Evolutionary conservation across 2,329 filamentous ascomycete genomes (phyloP).

Genomic region (Elsinoe fawcettii): DNA sequence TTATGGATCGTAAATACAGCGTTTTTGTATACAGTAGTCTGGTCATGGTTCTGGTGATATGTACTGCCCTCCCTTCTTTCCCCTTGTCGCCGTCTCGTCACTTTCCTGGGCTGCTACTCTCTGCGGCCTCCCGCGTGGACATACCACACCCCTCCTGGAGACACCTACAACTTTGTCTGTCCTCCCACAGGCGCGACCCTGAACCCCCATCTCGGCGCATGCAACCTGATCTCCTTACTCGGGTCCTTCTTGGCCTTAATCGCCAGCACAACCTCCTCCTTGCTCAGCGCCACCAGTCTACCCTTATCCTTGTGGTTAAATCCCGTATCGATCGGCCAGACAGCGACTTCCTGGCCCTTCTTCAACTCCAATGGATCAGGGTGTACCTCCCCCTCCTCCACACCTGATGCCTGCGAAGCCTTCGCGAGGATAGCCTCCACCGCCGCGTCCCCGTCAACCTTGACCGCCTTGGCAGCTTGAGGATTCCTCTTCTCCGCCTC

Average conservation of each 20-base stretch:
- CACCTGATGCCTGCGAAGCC: constrained; percentile 46
- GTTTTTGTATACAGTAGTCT: neutral
- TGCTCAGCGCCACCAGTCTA: constrained; percentile 44
- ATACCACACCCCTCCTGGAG: neutral
- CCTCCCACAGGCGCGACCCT: constrained; percentile 34
- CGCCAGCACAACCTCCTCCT: constrained; percentile 53
- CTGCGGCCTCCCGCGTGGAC: too few species aligned
- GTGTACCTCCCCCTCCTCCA: constrained; percentile 46
- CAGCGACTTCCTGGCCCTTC: constrained; percentile 47
- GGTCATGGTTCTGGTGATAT: neutral
- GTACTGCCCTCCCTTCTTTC: neutral
- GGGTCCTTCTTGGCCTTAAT: constrained; percentile 34
- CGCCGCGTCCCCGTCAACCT: constrained; percentile 29
- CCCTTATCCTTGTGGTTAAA: constrained; percentile 52
- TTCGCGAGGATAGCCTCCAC: neutral
- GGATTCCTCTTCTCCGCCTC: constrained; percentile 32
- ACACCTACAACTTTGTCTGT: constrained; percentile 24
- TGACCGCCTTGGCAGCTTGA: constrained; percentile 33
- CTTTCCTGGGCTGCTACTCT: too few species aligned
- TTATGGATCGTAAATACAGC: neutral
- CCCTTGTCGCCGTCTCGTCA: neutral
- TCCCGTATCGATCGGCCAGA: constrained; percentile 58
- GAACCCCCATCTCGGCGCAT: constrained; percentile 56
- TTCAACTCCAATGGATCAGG: constrained; percentile 49
- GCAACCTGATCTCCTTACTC: constrained; percentile 44